A percentile compares a stretch with the other conserved stretches of the same genome.
Evolutionary conservation across 2,329 filamentous ascomycete species (phyloP).

Genomic region (Trichoderma hamatum): DNA sequence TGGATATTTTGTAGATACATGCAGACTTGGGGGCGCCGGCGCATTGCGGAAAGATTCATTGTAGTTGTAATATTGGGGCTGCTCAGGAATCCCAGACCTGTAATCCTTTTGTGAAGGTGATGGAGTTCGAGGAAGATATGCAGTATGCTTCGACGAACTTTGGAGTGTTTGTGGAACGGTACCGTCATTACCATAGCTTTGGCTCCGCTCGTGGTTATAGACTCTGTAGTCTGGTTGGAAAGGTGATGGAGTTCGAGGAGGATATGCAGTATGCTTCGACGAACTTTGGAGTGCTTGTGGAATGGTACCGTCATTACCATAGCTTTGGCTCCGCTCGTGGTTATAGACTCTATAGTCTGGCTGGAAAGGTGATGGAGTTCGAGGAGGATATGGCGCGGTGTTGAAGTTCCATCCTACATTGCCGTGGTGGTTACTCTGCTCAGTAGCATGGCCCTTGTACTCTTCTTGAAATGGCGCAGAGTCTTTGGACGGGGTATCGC

Average conservation of each 20-base stretch:
- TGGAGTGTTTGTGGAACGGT: not conserved
- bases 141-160: not conserved
- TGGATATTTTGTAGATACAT: not conserved
- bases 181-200: not conserved
- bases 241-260: not conserved
- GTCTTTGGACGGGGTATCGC: not conserved
- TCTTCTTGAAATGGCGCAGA: not conserved
- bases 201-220: not conserved
- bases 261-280: not conserved
- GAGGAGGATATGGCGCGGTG: not conserved
- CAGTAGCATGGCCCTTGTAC: not conserved
- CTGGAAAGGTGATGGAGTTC: not conserved
- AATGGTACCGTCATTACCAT: not conserved
- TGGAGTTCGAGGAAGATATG: not conserved
- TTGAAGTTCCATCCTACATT: not conserved
- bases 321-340: not conserved
- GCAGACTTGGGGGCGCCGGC: not conserved
- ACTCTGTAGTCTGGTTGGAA: not conserved
- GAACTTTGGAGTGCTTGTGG: not conserved
- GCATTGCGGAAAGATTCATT: not conserved
- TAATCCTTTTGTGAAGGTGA: not conserved
- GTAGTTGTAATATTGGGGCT: not conserved
- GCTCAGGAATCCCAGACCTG: not conserved
- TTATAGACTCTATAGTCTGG: not conserved
- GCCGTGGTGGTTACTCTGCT: not conserved